Evolutionary conservation across 164 flowering plant species (phyloP).

Genomic region (Aristolochia contorta): DNA sequence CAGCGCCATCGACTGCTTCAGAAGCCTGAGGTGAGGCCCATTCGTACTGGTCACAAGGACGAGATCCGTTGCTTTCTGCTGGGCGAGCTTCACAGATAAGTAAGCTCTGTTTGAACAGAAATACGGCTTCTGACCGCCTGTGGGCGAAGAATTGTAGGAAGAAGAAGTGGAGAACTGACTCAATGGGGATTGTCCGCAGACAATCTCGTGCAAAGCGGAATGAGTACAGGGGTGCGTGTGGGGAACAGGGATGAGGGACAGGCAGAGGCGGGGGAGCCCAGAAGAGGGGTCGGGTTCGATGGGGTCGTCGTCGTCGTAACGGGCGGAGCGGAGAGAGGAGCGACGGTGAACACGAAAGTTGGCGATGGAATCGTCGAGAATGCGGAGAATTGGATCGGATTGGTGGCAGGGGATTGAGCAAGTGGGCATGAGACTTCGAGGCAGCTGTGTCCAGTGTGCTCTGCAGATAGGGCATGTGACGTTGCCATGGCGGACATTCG

Average conservation of each 20-base stretch:
- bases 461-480: slow-evolving; percentile 90
- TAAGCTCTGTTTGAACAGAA: slow-evolving; percentile 25
- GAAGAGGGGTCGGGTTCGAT: slow-evolving; percentile 40
- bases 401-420: slow-evolving; percentile 27
- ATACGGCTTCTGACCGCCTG: slow-evolving; percentile 13
- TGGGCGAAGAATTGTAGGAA: slow-evolving; percentile 17
- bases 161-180: slow-evolving; percentile 15
- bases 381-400: slow-evolving; percentile 60
- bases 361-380: slow-evolving; percentile 88
- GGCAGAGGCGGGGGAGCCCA: slow-evolving; percentile 35
- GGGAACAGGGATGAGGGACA: slow-evolving; percentile 35
- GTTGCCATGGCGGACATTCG: slow-evolving; percentile 83
- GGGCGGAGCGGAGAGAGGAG: slow-evolving; percentile 63
- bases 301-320: slow-evolving; percentile 69
- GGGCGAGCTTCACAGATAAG: slow-evolving; percentile 50
- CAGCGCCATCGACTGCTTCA: slow-evolving; percentile 78
- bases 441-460: slow-evolving; percentile 86
- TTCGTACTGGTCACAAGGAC: slow-evolving; percentile 74
- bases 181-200: slow-evolving; percentile 6
- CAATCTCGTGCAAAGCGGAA: slow-evolving; percentile 13
- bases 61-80: slow-evolving; percentile 57
- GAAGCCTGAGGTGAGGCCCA: slow-evolving; percentile 75
- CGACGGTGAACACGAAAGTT: slow-evolving; percentile 73
- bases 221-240: slow-evolving; percentile 12
- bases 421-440: slow-evolving; percentile 43